Conservation (phyloP, 345 rosid species). For the Jatropha curcas region DNA sequence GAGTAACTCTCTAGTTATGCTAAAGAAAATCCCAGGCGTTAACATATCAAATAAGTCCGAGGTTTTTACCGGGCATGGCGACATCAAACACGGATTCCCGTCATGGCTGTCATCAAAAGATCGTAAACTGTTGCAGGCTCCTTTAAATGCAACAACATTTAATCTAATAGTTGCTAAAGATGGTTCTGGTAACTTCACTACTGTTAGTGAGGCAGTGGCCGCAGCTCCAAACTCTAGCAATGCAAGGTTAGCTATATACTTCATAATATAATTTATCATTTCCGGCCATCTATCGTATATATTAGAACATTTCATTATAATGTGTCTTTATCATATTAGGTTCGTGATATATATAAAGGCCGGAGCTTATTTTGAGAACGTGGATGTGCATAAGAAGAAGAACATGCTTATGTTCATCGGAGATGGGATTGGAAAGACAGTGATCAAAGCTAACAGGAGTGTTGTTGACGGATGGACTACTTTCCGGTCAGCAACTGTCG, state of each 20-base stretch:
- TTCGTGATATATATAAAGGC: slow-evolving; percentile 76
- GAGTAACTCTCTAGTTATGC: slow-evolving; percentile 61
- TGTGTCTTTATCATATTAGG: no score
- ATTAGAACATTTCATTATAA: no score
- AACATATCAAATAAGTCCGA: slow-evolving; percentile 27
- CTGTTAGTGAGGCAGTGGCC: slow-evolving; percentile 57
- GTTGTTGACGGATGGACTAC: slow-evolving; percentile 73
- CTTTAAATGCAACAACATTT: slow-evolving; percentile 33
- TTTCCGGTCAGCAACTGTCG: slow-evolving; percentile 85
- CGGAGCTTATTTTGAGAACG: slow-evolving; percentile 71
- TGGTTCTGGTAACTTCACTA: slow-evolving; percentile 68
- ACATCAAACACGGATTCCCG: slow-evolving; percentile 54
- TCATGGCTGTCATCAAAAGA: slow-evolving; percentile 53
- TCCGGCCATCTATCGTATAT: no score
- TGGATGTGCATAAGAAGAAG: slow-evolving; percentile 66
- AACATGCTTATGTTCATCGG: slow-evolving; percentile 68
- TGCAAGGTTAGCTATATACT: slow-evolving; percentile 45
- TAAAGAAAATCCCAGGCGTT: slow-evolving; percentile 56
- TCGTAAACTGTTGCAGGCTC: slow-evolving; percentile 44
- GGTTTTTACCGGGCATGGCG: slow-evolving; percentile 41
- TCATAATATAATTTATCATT: background rate
- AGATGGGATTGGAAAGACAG: slow-evolving; percentile 80
- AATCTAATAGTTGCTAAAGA: slow-evolving; percentile 69
- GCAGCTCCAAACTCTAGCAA: slow-evolving; percentile 70
- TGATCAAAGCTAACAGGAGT: slow-evolving; percentile 59